Percentiles rank a stretch among this genome's conserved stretches.
phyloP scores from a whole-genome alignment of 2,329 filamentous ascomycete genomes.

The Neospermospora avenae region DNA sequence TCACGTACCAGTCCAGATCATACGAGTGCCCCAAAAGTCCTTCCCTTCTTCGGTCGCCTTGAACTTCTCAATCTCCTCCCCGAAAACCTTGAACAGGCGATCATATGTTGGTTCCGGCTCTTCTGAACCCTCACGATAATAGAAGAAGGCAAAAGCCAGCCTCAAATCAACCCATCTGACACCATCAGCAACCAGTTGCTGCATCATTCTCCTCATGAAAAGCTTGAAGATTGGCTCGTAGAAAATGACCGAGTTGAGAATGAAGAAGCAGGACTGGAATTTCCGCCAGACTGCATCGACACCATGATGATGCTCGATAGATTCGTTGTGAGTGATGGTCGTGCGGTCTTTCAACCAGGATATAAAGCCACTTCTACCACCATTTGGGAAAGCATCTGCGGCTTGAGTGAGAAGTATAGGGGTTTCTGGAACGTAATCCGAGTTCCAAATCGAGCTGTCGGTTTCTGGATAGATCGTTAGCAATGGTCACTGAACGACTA shows the following conservation, averaged over 20 bases:
- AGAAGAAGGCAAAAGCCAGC: constrained; percentile 69
- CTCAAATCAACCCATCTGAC: constrained; percentile 82
- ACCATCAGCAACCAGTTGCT: constrained; percentile 72
- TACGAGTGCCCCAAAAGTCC: constrained; percentile 77
- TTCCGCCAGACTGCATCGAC: constrained; percentile 82
- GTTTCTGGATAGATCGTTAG: constrained; percentile 29
- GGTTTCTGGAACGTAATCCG: constrained; percentile 51
- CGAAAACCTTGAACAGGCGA: constrained; percentile 68
- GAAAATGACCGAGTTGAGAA: constrained; percentile 72
- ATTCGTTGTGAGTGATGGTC: constrained; percentile 69
- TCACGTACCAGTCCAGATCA: constrained; percentile 77
- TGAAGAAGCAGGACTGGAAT: constrained; percentile 70
- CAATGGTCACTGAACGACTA: neutral
- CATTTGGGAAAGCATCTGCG: constrained; percentile 71
- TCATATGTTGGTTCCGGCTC: constrained; percentile 63
- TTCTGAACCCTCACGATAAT: constrained; percentile 62
- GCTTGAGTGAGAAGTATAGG: constrained; percentile 47
- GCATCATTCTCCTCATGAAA: constrained; percentile 70
- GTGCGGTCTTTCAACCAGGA: constrained; percentile 73
- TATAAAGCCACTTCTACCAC: constrained; percentile 69
- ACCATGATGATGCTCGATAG: constrained; percentile 76
- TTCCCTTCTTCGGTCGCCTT: constrained; percentile 66
- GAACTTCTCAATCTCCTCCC: constrained; percentile 77
- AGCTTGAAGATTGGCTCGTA: constrained; percentile 87
- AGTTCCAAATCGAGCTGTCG: constrained; percentile 59